Evolutionary conservation across 129 eudicot species (phyloP).

Genomic region (Apium graveolens): DNA sequence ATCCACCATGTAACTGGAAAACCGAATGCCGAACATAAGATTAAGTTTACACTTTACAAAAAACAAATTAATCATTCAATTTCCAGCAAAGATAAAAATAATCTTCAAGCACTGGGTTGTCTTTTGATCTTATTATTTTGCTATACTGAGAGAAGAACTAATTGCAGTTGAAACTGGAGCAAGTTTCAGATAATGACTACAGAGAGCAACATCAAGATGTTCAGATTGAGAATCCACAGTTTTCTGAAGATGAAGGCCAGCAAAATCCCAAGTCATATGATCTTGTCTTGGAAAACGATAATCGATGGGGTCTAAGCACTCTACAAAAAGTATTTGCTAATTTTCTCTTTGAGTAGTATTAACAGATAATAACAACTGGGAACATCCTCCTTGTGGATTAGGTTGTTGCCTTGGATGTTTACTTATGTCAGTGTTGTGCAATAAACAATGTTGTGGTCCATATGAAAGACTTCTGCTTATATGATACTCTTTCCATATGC

Average conservation of each 20-base stretch:
- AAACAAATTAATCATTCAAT: neutral
- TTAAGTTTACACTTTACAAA: neutral
- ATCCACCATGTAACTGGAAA: neutral
- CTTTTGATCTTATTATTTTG: neutral
- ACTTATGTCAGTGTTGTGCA: neutral
- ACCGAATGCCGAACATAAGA: neutral
- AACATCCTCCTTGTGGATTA: neutral
- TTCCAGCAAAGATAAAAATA: neutral
- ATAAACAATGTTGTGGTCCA: neutral
- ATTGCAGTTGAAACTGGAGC: constrained; percentile 10
- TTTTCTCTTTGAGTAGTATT: constrained; percentile 15
- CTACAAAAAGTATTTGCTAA: constrained; percentile 21
- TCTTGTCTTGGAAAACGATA: constrained; percentile 16
- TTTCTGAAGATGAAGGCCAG: neutral
- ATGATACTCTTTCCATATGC: too few species aligned
- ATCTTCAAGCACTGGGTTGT: neutral
- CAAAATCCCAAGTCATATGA: neutral
- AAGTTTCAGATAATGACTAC: constrained; percentile 1
- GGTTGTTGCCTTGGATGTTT: neutral
- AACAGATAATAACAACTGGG: neutral
- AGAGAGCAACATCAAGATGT: neutral
- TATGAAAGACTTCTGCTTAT: too few species aligned
- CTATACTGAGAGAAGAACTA: constrained; percentile 2
- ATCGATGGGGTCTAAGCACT: constrained; percentile 31
- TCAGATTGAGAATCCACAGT: constrained; percentile 5